Percentiles rank a stretch among this genome's conserved stretches.
Conservation (phyloP, 2,329 filamentous ascomycete genomes). For the Albophoma yamanashiensis region DNA sequence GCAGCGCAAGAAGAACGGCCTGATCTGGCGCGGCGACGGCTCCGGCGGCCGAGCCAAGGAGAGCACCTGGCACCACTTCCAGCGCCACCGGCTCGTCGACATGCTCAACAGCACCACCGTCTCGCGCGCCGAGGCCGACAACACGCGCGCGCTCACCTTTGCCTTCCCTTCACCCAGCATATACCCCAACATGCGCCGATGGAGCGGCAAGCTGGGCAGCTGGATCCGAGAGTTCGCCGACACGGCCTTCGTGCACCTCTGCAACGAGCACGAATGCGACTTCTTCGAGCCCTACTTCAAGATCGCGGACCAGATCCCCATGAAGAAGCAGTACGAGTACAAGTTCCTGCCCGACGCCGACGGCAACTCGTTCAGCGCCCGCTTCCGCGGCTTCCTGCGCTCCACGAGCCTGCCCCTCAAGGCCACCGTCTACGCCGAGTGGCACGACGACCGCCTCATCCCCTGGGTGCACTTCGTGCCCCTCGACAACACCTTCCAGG, state of each 20-base stretch:
- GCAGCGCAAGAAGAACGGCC: constrained; percentile 41
- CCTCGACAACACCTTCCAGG: constrained; percentile 56
- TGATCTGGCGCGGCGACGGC: constrained; percentile 56
- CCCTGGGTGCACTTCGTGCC: constrained; percentile 67
- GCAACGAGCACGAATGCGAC: constrained; percentile 24
- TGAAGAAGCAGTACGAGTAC: constrained; percentile 39
- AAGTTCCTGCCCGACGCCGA: constrained; percentile 64
- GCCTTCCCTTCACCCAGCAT: constrained; percentile 29
- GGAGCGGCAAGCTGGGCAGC: constrained; percentile 23
- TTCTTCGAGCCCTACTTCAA: constrained; percentile 27
- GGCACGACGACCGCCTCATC: constrained; percentile 60
- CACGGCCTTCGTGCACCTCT: constrained; percentile 33
- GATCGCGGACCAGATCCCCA: constrained; percentile 21
- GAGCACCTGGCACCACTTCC: constrained; percentile 57
- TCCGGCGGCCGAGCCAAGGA: constrained; percentile 43
- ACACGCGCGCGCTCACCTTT: constrained; percentile 33
- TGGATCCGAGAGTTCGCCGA: constrained; percentile 30
- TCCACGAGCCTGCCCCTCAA: constrained; percentile 59
- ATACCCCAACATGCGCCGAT: constrained; percentile 30
- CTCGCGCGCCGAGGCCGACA: constrained; percentile 29
- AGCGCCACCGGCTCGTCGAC: constrained; percentile 59
- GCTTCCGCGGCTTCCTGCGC: constrained; percentile 52
- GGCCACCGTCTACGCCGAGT: constrained; percentile 61
- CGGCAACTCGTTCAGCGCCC: constrained; percentile 53
- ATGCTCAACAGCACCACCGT: constrained; percentile 58